These are phyloP conservation scores for Prunus yedoensis DNA, from an alignment of 331 rosid species.

Conservation along the genomic window DNA sequence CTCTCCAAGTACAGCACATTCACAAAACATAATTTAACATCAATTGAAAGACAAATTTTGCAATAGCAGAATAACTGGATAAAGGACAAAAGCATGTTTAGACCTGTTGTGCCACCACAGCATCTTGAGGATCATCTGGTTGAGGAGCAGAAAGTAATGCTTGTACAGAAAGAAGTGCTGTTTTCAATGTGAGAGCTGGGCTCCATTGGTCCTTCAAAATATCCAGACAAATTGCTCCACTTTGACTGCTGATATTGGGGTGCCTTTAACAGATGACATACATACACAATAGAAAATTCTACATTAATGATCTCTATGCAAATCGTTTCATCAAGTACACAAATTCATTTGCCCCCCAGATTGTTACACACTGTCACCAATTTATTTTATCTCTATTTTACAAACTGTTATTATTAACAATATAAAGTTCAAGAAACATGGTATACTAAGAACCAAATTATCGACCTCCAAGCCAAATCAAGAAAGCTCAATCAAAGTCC, in stretches of 20 bases:
- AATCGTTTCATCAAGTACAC: neutral
- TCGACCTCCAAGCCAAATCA: neutral
- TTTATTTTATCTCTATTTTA: neutral
- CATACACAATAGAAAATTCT: slow-evolving; percentile 7
- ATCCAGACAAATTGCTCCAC: slow-evolving; percentile 98
- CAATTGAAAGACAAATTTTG: slow-evolving; percentile 10
- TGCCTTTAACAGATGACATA: slow-evolving; percentile 65
- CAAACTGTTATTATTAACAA: neutral
- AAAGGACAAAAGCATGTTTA: slow-evolving; percentile 10
- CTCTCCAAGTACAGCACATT: neutral
- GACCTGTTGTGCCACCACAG: slow-evolving; percentile 97
- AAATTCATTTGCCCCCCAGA: neutral
- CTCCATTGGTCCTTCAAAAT: slow-evolving; percentile 99
- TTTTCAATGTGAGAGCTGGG: slow-evolving; percentile 97
- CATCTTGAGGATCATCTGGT: slow-evolving; percentile 99
- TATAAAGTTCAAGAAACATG: neutral
- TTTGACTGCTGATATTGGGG: slow-evolving; percentile 98
- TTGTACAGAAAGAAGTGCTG: slow-evolving; percentile 96
- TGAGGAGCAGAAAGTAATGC: slow-evolving; percentile 97
- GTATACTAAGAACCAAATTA: neutral
- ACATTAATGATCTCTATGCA: slow-evolving; percentile 19
- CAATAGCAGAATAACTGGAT: neutral
- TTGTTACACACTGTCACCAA: neutral
- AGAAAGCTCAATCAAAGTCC: neutral
- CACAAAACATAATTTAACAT: slow-evolving; percentile 4